Evolutionary conservation across 2,329 filamentous ascomycete species (phyloP).

Genomic region (Thelonectria blattea): DNA sequence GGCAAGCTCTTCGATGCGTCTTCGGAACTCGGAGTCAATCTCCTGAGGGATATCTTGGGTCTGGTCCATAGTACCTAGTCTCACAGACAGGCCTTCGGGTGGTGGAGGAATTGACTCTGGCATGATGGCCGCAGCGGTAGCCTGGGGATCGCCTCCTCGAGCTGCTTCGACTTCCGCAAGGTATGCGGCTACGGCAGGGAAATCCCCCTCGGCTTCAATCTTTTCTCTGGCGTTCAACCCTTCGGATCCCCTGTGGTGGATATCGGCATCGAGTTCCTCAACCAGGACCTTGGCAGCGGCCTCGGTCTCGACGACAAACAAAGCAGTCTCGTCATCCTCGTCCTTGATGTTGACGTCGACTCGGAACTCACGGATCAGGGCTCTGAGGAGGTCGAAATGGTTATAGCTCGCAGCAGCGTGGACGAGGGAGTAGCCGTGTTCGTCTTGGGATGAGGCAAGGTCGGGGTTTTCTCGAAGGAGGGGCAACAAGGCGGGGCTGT

Average conservation of each 20-base stretch:
- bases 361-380: conserved; percentile 75
- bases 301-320: conserved; percentile 87
- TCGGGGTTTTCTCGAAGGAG: conserved; percentile 76
- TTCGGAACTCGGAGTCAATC: conserved; percentile 81
- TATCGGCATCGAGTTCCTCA: conserved; percentile 79
- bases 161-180: conserved; percentile 30
- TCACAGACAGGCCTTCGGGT: conserved; percentile 78
- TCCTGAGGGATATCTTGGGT: conserved; percentile 64
- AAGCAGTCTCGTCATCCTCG: conserved; percentile 90
- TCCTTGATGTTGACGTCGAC: conserved; percentile 84
- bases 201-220: conserved; percentile 53
- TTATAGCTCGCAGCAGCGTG: conserved; percentile 94
- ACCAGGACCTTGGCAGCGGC: conserved; percentile 80
- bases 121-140: conserved; percentile 36
- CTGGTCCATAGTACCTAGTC: conserved; percentile 75
- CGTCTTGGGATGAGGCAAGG: conserved; percentile 82
- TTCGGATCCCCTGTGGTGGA: conserved; percentile 70
- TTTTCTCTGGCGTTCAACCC: conserved; percentile 83
- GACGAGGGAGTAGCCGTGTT: conserved; percentile 90
- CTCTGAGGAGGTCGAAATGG: conserved; percentile 79
- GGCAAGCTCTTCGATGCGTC: conserved; percentile 88
- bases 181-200: conserved; percentile 31
- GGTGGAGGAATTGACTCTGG: conserved; percentile 62
- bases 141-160: conserved; percentile 39
- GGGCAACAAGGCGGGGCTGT: conserved; percentile 73